phyloP scores from a whole-genome alignment of 2,329 filamentous ascomycete species.

The Colletotrichum caudatum region DNA sequence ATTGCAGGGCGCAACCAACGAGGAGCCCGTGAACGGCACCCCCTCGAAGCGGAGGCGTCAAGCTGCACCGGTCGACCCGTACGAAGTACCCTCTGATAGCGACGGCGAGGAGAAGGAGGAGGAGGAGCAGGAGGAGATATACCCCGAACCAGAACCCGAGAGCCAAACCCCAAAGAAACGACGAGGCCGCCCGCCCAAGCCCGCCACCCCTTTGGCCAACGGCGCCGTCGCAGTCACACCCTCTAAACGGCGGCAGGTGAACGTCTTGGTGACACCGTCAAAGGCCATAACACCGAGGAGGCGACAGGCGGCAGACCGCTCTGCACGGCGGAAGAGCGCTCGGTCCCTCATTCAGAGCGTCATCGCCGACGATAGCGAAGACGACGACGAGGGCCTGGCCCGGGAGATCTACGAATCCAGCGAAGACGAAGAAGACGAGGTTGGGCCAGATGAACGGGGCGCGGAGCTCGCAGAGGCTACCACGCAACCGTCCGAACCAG shows the following conservation, averaged over 20 bases:
- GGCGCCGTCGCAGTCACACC: constrained; percentile 53
- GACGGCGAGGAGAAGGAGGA: background rate
- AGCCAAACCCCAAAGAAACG: constrained; percentile 51
- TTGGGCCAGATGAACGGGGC: constrained; percentile 42
- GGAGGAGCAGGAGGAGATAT: background rate
- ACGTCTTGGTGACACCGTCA: constrained; percentile 54
- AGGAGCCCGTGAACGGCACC: constrained; percentile 47
- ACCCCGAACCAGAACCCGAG: constrained; percentile 44
- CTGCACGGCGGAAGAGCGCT: constrained; percentile 87
- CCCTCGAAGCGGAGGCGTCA: constrained; percentile 52
- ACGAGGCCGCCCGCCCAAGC: constrained; percentile 53
- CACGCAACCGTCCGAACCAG: constrained; percentile 47
- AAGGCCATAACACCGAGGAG: constrained; percentile 70
- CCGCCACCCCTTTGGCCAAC: constrained; percentile 43
- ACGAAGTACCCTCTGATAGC: constrained; percentile 25
- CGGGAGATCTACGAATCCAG: constrained; percentile 74
- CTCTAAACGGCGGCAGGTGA: constrained; percentile 49
- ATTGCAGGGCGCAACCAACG: constrained; percentile 44
- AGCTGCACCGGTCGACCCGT: constrained; percentile 45
- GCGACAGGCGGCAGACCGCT: constrained; percentile 81
- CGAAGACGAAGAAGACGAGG: constrained; percentile 57
- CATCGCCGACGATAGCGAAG: constrained; percentile 74
- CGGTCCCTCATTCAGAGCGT: constrained; percentile 79
- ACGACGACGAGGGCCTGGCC: constrained; percentile 74
- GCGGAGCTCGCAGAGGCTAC: constrained; percentile 48